A percentile compares a stretch with the other conserved stretches of the same genome.
Conservation (phyloP, 306 rosid species). For the Casuarina cunninghamiana region DNA sequence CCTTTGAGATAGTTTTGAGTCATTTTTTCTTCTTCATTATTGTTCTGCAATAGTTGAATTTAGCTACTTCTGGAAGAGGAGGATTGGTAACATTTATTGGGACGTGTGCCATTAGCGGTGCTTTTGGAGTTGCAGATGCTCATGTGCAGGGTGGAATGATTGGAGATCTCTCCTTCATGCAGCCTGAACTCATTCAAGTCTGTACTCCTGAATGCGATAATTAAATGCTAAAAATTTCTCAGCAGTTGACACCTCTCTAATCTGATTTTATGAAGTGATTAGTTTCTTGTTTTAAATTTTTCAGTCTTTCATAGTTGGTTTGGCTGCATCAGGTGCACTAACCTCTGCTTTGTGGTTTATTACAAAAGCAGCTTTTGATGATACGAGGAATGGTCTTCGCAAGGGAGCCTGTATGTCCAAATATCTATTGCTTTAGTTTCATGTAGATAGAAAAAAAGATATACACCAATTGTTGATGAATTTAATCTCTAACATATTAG, state of each 20-base stretch:
- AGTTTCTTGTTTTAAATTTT: constrained; percentile 19
- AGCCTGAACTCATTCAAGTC: constrained; percentile 75
- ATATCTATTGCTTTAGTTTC: background rate
- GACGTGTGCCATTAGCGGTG: constrained; percentile 59
- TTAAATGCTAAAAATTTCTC: background rate
- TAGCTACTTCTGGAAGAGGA: constrained; percentile 88
- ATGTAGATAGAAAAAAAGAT: background rate
- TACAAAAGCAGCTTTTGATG: constrained; percentile 75
- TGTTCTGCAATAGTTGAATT: constrained; percentile 64
- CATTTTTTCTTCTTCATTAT: constrained; percentile 3
- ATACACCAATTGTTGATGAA: background rate
- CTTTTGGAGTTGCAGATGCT: constrained; percentile 91
- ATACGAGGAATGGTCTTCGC: constrained; percentile 66
- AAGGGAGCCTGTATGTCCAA: constrained; percentile 82
- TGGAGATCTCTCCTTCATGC: constrained; percentile 89
- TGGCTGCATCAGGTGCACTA: constrained; percentile 83
- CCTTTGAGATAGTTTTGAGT: background rate
- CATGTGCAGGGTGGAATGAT: constrained; percentile 86
- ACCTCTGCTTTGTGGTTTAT: constrained; percentile 76
- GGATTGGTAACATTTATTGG: constrained; percentile 81
- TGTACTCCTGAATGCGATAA: background rate
- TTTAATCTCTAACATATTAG: background rate
- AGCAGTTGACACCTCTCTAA: background rate
- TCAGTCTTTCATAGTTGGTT: constrained; percentile 83
- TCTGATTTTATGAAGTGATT: background rate